Evolutionary conservation across 148 eudicot species (phyloP), one percentile per base, ranked within the genome.

Genomic region (Camellia granthamiana): DNA sequence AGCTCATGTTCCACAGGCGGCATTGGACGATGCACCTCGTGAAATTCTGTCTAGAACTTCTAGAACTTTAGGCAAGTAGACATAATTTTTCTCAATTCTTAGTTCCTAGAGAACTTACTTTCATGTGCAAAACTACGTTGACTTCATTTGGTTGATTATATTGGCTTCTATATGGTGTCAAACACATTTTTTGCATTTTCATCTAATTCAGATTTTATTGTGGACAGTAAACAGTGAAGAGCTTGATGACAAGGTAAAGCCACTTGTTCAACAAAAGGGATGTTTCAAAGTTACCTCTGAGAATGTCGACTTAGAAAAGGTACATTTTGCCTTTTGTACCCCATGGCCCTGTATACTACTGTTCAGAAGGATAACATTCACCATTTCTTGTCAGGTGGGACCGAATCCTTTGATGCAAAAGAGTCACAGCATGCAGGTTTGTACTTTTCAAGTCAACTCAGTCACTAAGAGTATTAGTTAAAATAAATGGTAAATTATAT

Each of bases 201-300:
- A 81, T 19, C 10, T 74, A 14, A 44, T 73, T 64, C 16, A 38
- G 12, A 54, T 49, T 38, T 58, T 49, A 4, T 46, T 68, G 9
- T 77, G n/a, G 49, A 74, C 84, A 91, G 95, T 81, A 77, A 90
- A 81, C 75, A 83, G 82, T 69, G 93, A 93, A 52, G 97, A 95
- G 42, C 81, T 79, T 7, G 93, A 92, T 21, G 97, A 92, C 51
- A 88, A 88, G 78, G 84, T 84, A 54, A 91, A 80, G 66, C 89
- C 87, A 69, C 83, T 91, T 68, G 89, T 95, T 76, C 97, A 95
- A 84, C 97, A 86, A 84, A 91, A 83, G 69, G 98, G 98, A 18
- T 89, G 98, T 21, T 95, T 95, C 70, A 91, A 95, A 79, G 94
- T 95, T 66, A 89, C 94, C 38, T 93, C 95, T 21, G 98, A 88